Base-by-base conservation (phyloP, 2,329 filamentous ascomycete species). In the Exophiala sideris region DNA sequence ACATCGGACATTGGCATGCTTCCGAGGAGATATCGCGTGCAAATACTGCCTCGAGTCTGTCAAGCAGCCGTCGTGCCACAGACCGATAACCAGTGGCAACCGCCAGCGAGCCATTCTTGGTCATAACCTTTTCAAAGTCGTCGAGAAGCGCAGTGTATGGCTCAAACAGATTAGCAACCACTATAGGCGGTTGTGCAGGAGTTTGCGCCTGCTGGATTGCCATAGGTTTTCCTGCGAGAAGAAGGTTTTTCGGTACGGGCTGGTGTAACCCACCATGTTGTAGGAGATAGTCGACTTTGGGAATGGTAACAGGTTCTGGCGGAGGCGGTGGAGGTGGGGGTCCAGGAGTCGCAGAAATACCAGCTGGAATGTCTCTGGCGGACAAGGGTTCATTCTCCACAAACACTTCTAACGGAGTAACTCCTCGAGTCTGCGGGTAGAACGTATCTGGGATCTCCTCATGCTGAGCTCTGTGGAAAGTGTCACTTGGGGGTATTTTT, bases 51-150 rank as follows among this genome's bases (percentile, higher is more conserved):
- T 96, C 92, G 3, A 99, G 78, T 35, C 94, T 84, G 71, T 99
- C 92, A 4, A 97, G 80, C 20, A 97, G 74, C 48, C 91, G 83
- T 4, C 94, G 85, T 3, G 94, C 94, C n/a, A 97, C 88, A 0
- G 92, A 96, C 50, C 89, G 85, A 70, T 97, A 96, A 5, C 94
- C 94, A 0, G 92, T 97, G 12, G 94, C 94, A 1, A 97, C 94
- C 2, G 94, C 94, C 4, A 99, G 76, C 0, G 92, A 97, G 3
- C 94, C 94, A 63, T 88, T 89, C 59, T 87, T 91, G 39, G 80
- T 76, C 59, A 97, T 79, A 3, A 99, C 91, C 2, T 82, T 80
- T 59, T 87, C 82, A 67, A 96, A 97, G 66, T 95, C 88, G 62
- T 95, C 88, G 18, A 99, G 78, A 2, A 96, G 79, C 59, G 84